Conservation (phyloP, 2,329 filamentous ascomycete genomes). For the Ophiocordyceps unilateralis region DNA sequence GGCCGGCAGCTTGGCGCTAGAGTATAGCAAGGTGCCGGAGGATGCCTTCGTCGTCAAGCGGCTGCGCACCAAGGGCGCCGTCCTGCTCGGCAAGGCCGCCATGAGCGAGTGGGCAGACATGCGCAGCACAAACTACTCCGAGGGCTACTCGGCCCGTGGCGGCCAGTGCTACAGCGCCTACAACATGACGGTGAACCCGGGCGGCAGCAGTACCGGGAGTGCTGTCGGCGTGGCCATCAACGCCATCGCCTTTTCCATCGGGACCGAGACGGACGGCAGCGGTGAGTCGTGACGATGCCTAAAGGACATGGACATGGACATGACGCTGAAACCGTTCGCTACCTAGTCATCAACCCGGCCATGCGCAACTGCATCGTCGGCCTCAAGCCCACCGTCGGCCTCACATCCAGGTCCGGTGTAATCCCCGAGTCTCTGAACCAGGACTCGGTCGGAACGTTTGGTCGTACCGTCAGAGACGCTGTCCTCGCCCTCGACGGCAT, state of each 20-base stretch:
- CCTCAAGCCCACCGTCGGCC: constrained; percentile 58
- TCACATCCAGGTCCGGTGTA: constrained; percentile 46
- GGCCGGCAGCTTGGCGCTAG: constrained; percentile 48
- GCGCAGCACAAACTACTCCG: constrained; percentile 48
- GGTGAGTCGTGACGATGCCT: constrained; percentile 22
- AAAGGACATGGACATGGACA: too few species aligned
- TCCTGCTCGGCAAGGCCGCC: constrained; percentile 54
- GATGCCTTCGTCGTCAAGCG: constrained; percentile 46
- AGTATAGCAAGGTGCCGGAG: constrained; percentile 48
- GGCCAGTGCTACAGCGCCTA: constrained; percentile 50
- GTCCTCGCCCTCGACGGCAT: constrained; percentile 50
- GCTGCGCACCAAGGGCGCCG: constrained; percentile 46
- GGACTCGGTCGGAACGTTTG: constrained; percentile 53
- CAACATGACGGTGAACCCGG: constrained; percentile 50
- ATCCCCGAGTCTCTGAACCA: constrained; percentile 52
- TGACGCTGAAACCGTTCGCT: too few species aligned
- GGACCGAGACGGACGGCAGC: constrained; percentile 59
- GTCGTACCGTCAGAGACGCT: constrained; percentile 51
- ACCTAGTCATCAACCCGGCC: constrained; percentile 49
- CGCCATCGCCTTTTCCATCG: constrained; percentile 44
- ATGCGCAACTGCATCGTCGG: constrained; percentile 53
- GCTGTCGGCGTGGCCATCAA: constrained; percentile 49
- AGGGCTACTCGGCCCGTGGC: constrained; percentile 47
- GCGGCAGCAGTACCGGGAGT: constrained; percentile 51
- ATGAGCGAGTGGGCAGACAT: constrained; percentile 62